Base-by-base conservation (phyloP, 2,329 filamentous ascomycete genomes). In the Myriosclerotinia scirpicola region DNA sequence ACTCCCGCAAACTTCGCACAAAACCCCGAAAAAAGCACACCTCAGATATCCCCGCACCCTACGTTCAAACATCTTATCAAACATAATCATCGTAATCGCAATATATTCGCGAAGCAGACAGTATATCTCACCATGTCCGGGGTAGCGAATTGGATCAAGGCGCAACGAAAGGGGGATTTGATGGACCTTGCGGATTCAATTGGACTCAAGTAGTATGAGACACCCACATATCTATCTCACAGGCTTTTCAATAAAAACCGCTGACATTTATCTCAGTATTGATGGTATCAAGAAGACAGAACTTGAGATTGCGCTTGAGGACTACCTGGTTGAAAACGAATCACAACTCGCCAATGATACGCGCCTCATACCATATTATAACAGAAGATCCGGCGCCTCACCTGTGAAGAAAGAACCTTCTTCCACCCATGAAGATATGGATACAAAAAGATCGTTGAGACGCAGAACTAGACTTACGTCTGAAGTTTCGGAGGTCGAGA, bases 141-240 rank as follows among this genome's bases (percentile, higher is more conserved):
- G 73, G 80, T 80, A 72, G 87, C 89, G 76, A 86, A 87, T 73
- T 96, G 90, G 87, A 84, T 97, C 77, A 85, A 88, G 78, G 84
- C 85, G 78, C 90, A 95, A 84, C 89, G 90, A 81, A 96, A 96
- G 84, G 84, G 83, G 73, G 91, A 94, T 71, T 85, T 97, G 66
- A 78, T 87, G 73, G 89, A 91, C 70, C 83, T 96, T 69, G 91
- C 92, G 68, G 85, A 91, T 71, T 80, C 83, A 56, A 84, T 90
- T 69, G 89, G 89, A 67, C 81, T 94, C 65, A 83, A 86, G 76
- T 85, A 90, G 92, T 96, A 86, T 75, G 88, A 85, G 65, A 69
- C 65, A 62, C 44, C 58, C 48, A 62, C 69, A 65, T 60, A 64
- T 44, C 61, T 63, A 26, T 26, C 26, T 26, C 46, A 46, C 22